Percentiles rank a stretch among this genome's conserved stretches.
Evolutionary conservation across 2,329 filamentous ascomycete species (phyloP).

Genomic region (Trichoderma harzianum): DNA sequence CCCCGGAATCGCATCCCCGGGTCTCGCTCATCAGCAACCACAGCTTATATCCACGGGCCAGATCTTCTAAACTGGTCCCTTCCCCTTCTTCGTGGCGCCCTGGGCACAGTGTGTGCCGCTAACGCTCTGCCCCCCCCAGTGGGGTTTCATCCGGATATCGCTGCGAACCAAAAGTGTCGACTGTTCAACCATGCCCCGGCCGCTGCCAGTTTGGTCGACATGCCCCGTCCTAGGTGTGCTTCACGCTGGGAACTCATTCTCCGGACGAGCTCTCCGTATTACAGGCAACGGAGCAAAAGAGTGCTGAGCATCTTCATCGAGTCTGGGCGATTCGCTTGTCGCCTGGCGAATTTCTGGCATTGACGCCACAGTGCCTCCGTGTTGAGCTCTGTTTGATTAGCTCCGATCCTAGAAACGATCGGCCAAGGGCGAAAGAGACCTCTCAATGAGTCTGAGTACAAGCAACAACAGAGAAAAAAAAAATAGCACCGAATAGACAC

Average conservation of each 20-base stretch:
- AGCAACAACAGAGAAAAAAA: neutral
- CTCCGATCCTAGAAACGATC: slow-evolving; percentile 6
- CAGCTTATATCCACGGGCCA: neutral
- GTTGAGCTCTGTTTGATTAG: slow-evolving; percentile 9
- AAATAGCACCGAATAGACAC: neutral
- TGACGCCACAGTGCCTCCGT: slow-evolving; percentile 7
- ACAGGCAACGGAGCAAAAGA: neutral
- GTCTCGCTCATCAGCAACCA: neutral
- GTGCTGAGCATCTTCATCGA: neutral
- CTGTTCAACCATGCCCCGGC: neutral
- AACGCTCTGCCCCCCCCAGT: neutral
- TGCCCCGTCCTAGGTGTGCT: neutral
- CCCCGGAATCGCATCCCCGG: neutral
- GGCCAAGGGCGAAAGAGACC: neutral
- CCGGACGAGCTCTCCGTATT: neutral
- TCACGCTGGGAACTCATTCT: neutral
- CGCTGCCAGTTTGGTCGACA: neutral
- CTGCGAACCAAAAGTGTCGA: neutral
- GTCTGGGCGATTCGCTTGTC: slow-evolving; percentile 1
- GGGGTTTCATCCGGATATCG: slow-evolving; percentile 5
- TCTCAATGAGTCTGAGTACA: neutral
- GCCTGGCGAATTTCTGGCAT: neutral
- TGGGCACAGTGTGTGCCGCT: neutral
- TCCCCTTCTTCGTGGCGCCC: neutral
- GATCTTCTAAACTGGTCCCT: neutral